Conservation (phyloP, 73 alveolate species). For the Paramecium octaurelia region DNA sequence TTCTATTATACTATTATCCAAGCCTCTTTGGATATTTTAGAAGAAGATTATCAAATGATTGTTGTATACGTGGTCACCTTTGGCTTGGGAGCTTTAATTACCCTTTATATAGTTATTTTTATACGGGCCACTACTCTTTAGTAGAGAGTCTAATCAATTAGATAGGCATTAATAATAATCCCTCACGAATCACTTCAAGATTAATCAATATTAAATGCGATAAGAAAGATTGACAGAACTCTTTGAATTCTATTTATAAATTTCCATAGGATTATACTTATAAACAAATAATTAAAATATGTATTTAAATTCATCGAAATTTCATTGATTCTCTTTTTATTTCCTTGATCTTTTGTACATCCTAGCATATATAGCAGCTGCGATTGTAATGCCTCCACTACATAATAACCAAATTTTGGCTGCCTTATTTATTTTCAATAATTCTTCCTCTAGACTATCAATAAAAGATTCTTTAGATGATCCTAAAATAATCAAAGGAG, state of each 20-base stretch:
- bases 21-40: neutral
- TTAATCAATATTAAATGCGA: neutral
- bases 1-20: neutral
- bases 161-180: neutral
- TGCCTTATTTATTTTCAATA: neutral
- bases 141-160: neutral
- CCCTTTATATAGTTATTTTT: neutral
- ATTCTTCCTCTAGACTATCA: slow-evolving; percentile 25
- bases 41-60: neutral
- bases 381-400: neutral
- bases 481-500: slow-evolving; percentile 3
- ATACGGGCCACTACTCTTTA: neutral
- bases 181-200: neutral
- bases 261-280: neutral
- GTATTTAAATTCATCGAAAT: neutral
- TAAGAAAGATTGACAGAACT: neutral
- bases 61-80: neutral
- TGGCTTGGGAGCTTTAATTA: neutral
- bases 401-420: neutral
- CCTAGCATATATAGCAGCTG: neutral
- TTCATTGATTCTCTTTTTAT: neutral
- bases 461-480: slow-evolving; percentile 4
- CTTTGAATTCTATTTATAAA: neutral
- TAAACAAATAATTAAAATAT: neutral
- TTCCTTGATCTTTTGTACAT: neutral